Base-by-base conservation (phyloP, 2,329 filamentous ascomycete species). In the Kalmusia sp. region DNA sequence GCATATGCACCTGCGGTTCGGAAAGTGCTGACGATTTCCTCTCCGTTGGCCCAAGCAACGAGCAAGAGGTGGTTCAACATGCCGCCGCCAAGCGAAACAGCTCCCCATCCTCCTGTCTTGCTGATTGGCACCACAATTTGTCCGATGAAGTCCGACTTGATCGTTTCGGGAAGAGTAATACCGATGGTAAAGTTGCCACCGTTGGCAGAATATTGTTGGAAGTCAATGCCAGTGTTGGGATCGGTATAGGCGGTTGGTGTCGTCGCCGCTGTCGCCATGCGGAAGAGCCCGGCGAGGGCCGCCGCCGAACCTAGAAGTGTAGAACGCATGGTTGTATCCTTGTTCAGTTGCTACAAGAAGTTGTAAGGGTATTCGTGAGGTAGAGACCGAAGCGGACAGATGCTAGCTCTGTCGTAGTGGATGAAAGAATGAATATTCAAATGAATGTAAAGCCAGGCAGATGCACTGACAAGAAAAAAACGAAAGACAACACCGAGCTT, bases 181-280 rank as follows among this genome's bases (percentile, higher is more conserved):
- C 33, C 55, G 40, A 57, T 30, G 30, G 34, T 54, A 43, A 54
- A 49, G 40, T 39, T 45, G 17, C 27, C 27, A n/a, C 30, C 51
- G n/a, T 35, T 49, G n/a, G 55, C 49, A 40, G 51, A 35, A 28
- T 49, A 47, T 34, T 38, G 28, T 43, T 57, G 55, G 34, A 57
- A 57, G 24, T 57, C 55, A 24, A 57, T 57, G 37, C 48, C 55
- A 8, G 51, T 57, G 21, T 54, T 52, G n/a, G 55, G 51, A 47
- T 57, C 55, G 24, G 55, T 55, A 30, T 54, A 57, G 17, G 55
- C 55, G 35, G 49, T 48, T 38, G 55, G 55, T 4, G 44, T 57
- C 19, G 51, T 44, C 12, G 17, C 30, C 17, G 51, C 51, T 19
- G 39, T 49, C 22, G 39, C 48, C 12, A 30, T 44, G 40, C 40